phyloP scores from a whole-genome alignment of 176 grass and related monocot genomes.

The Hordeum marinum region DNA sequence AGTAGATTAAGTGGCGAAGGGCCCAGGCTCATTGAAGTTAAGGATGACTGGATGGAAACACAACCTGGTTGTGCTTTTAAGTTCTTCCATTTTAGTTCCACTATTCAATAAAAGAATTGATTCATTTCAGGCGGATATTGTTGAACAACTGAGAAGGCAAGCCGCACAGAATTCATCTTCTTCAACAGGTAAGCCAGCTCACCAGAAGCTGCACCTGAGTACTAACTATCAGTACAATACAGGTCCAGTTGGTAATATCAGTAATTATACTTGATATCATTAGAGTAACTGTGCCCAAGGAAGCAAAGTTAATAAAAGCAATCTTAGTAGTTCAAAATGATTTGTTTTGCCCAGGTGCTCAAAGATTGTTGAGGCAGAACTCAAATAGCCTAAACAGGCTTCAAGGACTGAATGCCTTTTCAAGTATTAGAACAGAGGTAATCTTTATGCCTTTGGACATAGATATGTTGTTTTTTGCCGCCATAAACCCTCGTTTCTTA shows the following conservation, averaged over 20 bases:
- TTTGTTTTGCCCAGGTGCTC: constrained; percentile 5
- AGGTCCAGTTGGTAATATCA: constrained; percentile 8
- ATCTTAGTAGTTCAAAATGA: constrained; percentile 13
- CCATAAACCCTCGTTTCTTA: not conserved
- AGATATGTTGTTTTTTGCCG: not conserved
- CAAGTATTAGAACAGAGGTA: constrained; percentile 52
- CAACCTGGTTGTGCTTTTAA: not conserved
- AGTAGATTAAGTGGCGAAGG: constrained; percentile 2
- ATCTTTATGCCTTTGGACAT: not conserved
- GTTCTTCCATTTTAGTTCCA: constrained; percentile 22
- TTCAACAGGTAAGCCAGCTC: constrained; percentile 18
- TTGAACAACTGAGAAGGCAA: constrained; percentile 35
- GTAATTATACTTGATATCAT: not conserved
- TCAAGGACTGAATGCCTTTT: constrained; percentile 24
- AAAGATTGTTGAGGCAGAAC: constrained; percentile 48
- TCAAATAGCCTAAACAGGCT: constrained; percentile 29
- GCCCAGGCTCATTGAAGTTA: constrained; percentile 19
- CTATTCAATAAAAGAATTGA: not conserved
- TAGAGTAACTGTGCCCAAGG: constrained; percentile 4
- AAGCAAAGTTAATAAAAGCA: constrained; percentile 8
- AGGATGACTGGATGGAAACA: not conserved
- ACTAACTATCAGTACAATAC: not conserved
- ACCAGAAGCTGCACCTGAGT: constrained; percentile 18
- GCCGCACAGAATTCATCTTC: constrained; percentile 2
- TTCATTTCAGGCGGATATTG: constrained; percentile 31